These are phyloP conservation scores for Calonectria ilicicola DNA, from an alignment of 2,329 filamentous ascomycete genomes.

Conservation along the genomic window DNA sequence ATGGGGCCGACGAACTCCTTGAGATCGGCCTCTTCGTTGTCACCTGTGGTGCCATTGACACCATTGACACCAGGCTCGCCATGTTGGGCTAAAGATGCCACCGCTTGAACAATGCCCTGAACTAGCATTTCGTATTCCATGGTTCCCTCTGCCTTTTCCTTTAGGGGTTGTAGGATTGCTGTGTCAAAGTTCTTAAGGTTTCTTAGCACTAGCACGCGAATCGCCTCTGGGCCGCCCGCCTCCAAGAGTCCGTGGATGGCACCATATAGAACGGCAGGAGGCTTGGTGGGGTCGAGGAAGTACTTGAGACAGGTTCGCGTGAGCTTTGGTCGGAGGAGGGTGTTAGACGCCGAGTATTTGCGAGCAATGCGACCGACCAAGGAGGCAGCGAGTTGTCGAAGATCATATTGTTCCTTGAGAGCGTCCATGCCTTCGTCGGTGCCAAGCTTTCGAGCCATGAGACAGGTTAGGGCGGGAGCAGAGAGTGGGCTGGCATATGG, in stretches of 20 bases:
- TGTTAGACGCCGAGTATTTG: conserved; percentile 85
- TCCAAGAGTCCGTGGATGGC: conserved; percentile 84
- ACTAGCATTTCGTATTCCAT: conserved; percentile 69
- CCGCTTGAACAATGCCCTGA: conserved; percentile 66
- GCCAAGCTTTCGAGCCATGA: conserved; percentile 83
- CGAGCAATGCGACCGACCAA: conserved; percentile 82
- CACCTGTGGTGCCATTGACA: conserved; percentile 51
- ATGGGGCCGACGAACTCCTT: conserved; percentile 67
- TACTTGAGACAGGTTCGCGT: conserved; percentile 93
- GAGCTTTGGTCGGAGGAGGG: conserved; percentile 86
- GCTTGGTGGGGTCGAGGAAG: conserved; percentile 88
- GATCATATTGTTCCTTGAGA: conserved; percentile 75
- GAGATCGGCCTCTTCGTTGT: conserved; percentile 58
- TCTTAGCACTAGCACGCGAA: conserved; percentile 67
- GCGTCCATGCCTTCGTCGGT: conserved; percentile 64
- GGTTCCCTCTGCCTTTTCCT: conserved; percentile 60
- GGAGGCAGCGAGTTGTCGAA: conserved; percentile 87
- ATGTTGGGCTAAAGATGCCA: conserved; percentile 57
- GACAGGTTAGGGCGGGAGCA: conserved; percentile 90
- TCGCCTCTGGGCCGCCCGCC: conserved; percentile 75
- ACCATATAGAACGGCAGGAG: conserved; percentile 88
- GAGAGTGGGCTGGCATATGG: conserved; percentile 76
- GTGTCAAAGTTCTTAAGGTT: conserved; percentile 67
- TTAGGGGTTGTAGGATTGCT: conserved; percentile 65
- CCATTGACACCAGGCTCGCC: conserved; percentile 51